These are phyloP conservation scores for Crithidia fasciculata DNA, from an alignment of 208 protist species.

Conservation along the genomic window DNA sequence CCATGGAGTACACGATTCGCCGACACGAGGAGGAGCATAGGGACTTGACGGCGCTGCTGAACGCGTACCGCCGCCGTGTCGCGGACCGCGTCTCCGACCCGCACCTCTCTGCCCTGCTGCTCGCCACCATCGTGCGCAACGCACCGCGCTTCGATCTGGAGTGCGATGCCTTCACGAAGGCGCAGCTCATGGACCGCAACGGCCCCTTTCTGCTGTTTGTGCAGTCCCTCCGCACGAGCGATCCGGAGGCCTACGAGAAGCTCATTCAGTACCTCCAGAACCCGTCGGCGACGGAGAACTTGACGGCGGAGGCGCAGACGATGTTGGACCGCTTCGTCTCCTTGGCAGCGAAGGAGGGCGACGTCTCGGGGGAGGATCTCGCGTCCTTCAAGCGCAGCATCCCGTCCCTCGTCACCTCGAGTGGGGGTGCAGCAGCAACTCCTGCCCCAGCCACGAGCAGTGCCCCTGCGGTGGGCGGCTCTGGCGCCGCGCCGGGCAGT, in stretches of 20 bases:
- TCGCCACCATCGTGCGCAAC: slow-evolving; percentile 75
- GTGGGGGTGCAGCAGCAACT: too few relatives aligned
- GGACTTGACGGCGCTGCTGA: slow-evolving; percentile 74
- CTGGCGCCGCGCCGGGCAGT: neutral
- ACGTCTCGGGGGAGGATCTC: slow-evolving; percentile 43
- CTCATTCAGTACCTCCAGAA: slow-evolving; percentile 77
- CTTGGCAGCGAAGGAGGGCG: slow-evolving; percentile 56
- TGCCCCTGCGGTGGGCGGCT: too few relatives aligned
- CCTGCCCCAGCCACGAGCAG: too few relatives aligned
- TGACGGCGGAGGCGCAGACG: slow-evolving; percentile 38
- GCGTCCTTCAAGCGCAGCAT: slow-evolving; percentile 64
- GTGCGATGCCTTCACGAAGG: slow-evolving; percentile 63
- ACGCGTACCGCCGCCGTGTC: slow-evolving; percentile 69
- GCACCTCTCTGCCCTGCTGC: slow-evolving; percentile 61
- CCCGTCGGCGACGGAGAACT: slow-evolving; percentile 3
- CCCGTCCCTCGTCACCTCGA: slow-evolving; percentile 35
- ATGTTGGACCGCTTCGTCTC: slow-evolving; percentile 58
- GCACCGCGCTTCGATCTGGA: slow-evolving; percentile 72
- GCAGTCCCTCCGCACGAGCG: slow-evolving; percentile 52
- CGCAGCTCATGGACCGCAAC: slow-evolving; percentile 61
- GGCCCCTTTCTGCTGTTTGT: slow-evolving; percentile 77
- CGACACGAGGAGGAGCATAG: slow-evolving; percentile 80
- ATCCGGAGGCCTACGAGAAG: slow-evolving; percentile 65
- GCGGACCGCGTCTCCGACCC: slow-evolving; percentile 69
- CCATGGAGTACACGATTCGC: slow-evolving; percentile 85